These are phyloP conservation scores for Anthostomella pinea DNA, from an alignment of 2,329 filamentous ascomycete species.

Conservation along the genomic window DNA sequence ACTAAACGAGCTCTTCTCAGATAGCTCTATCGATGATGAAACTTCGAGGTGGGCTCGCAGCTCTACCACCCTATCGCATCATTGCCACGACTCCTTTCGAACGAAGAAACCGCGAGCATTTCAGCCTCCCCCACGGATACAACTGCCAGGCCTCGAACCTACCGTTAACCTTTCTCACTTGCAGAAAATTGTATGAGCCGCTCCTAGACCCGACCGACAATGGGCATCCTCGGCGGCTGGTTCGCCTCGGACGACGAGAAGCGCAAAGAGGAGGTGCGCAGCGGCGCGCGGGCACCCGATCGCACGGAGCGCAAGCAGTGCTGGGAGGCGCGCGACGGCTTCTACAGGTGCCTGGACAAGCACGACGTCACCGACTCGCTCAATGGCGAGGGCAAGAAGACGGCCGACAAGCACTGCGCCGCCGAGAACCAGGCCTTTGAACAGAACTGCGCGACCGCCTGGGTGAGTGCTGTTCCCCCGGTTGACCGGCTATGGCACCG, in stretches of 20 bases:
- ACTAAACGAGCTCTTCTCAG: no score
- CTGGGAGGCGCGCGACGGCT: conserved; percentile 86
- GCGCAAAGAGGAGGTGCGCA: conserved; percentile 53
- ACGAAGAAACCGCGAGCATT: no score
- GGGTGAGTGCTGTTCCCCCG: conserved; percentile 61
- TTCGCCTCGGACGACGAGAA: conserved; percentile 40
- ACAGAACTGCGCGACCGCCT: conserved; percentile 80
- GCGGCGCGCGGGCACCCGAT: conserved; percentile 71
- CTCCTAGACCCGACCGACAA: conserved; percentile 27
- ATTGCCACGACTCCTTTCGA: no score
- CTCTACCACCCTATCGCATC: no score
- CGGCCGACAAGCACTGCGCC: conserved; percentile 54
- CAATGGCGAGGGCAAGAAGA: conserved; percentile 49
- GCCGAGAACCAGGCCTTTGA: conserved; percentile 68
- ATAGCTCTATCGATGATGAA: no score
- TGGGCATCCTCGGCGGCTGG: conserved; percentile 49
- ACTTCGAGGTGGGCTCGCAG: no score
- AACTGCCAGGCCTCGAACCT: no score
- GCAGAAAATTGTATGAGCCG: not conserved
- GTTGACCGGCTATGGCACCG: no score
- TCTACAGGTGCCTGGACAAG: conserved; percentile 83
- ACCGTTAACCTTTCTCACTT: not conserved
- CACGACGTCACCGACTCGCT: conserved; percentile 77
- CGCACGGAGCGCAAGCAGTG: conserved; percentile 77
- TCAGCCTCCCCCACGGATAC: no score